Evolutionary conservation across 2,329 filamentous ascomycete genomes (phyloP).

Genomic region (Hysterium pulicare): DNA sequence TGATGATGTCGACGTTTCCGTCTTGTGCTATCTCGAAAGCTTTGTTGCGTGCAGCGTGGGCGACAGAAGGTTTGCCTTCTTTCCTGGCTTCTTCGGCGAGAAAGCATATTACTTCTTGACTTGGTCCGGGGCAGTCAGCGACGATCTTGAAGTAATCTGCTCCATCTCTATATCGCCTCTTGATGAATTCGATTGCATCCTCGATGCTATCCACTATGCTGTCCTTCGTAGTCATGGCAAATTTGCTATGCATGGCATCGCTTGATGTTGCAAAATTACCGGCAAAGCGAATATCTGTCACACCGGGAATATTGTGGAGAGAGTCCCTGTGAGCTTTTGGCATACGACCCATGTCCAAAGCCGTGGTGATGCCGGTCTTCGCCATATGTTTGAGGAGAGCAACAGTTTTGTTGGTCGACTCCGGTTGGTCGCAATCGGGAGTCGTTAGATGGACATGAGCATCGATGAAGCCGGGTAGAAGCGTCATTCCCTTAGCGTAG

Average conservation of each 20-base stretch:
- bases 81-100: background rate
- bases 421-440: too few species aligned
- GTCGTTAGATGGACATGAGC: constrained; percentile 17
- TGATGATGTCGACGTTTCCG: background rate
- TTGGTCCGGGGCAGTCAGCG: constrained; percentile 3
- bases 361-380: constrained; percentile 18
- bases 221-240: background rate
- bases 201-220: background rate
- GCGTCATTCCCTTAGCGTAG: constrained; percentile 11
- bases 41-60: background rate
- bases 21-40: background rate
- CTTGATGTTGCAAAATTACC: constrained; percentile 3
- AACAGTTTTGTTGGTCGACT: constrained; percentile 5
- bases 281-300: background rate
- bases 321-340: background rate
- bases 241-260: constrained; percentile 1
- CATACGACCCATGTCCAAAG: constrained; percentile 4
- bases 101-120: background rate
- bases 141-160: constrained; percentile 10
- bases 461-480: constrained; percentile 24
- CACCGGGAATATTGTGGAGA: background rate
- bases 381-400: too few species aligned
- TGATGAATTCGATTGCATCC: background rate
- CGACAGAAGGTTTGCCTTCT: background rate
- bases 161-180: background rate